Evolutionary conservation across 768 basidiomycete species (phyloP), one percentile per base, ranked within the genome.

Genomic region (Boletus coccyginus): DNA sequence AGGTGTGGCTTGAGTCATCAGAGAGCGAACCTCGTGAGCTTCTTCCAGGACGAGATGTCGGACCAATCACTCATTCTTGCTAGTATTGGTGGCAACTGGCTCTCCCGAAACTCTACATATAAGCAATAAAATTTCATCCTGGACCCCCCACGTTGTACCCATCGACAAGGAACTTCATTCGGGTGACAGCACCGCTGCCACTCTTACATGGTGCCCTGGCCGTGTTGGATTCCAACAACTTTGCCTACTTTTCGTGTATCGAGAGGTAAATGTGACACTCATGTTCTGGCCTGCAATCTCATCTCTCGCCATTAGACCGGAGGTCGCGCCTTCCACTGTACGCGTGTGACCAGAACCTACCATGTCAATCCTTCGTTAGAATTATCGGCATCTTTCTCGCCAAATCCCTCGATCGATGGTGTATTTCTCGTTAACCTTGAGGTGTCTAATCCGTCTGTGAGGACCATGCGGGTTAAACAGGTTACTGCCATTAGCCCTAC

Each of bases 401-500:
- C 88, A 1, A 80, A 78, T 31, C 74, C 74, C 36, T 77, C 78
- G 10, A 59, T 62, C 24, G 81, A 83, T 14, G 63, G 79, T 54
- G 62, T 76, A n/a, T 89, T 82, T 66, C 65, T 77, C 8, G 51
- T 90, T 29, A 75, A 79, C 51, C 59, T 89, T 11, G 81, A 85
- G 58, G 62, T 90, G 8, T 78, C 78, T 48, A 90, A 89, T 64
- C 53, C 77, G 1, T 65, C 72, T 19, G 74, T 74, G 5, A 66
- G 66, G 24, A 64, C 75, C 16, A 63, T 90, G 33, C 62, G 69
- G 16, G 59, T 94, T 17, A 76, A 75, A 5, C 85, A 90, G 60
- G 62, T 94, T 8, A 80, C 79, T 5, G 77, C 82, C 29, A 59
- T 92, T 48, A 92, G 92, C 61, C 82, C 90, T 1, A 73, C 75